A percentile compares a stretch with the other conserved stretches of the same genome.
Evolutionary conservation across 257 asterid species (phyloP).

Genomic region (Galeopsis tetrahit): DNA sequence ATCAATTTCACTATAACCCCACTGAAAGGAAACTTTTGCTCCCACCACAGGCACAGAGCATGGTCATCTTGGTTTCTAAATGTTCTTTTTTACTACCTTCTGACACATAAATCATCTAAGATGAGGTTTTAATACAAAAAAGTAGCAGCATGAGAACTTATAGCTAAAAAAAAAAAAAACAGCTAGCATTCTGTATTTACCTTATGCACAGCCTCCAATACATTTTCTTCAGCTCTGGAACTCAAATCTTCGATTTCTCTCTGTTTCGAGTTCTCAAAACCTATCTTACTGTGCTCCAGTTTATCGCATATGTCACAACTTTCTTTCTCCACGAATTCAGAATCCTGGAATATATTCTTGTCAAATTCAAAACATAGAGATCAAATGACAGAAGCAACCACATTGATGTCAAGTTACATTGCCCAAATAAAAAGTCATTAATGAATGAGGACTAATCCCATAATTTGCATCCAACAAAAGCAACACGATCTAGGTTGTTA

Average conservation of each 20-base stretch:
- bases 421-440: neutral
- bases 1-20: neutral
- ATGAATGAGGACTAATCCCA: conserved; percentile 8
- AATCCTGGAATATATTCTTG: conserved; percentile 52
- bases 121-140: conserved; percentile 22
- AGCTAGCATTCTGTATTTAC: conserved; percentile 42
- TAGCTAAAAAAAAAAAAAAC: neutral
- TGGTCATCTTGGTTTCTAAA: neutral
- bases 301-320: conserved; percentile 40
- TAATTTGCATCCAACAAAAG: neutral
- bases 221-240: conserved; percentile 69
- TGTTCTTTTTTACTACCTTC: conserved; percentile 5
- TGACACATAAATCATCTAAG: conserved; percentile 5
- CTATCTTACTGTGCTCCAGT: conserved; percentile 50
- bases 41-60: conserved; percentile 1
- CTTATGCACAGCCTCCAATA: conserved; percentile 49
- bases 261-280: conserved; percentile 52
- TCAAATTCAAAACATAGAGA: conserved; percentile 35
- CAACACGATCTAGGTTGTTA: conserved; percentile 12
- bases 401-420: conserved; percentile 27
- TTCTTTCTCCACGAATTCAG: conserved; percentile 35
- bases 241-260: conserved; percentile 52
- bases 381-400: conserved; percentile 20
- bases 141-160: conserved; percentile 22
- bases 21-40: neutral